Evolutionary conservation across 352 stramenopile species (phyloP), one percentile per base, ranked within the genome.

Genomic region (Achlya hypogyna): DNA sequence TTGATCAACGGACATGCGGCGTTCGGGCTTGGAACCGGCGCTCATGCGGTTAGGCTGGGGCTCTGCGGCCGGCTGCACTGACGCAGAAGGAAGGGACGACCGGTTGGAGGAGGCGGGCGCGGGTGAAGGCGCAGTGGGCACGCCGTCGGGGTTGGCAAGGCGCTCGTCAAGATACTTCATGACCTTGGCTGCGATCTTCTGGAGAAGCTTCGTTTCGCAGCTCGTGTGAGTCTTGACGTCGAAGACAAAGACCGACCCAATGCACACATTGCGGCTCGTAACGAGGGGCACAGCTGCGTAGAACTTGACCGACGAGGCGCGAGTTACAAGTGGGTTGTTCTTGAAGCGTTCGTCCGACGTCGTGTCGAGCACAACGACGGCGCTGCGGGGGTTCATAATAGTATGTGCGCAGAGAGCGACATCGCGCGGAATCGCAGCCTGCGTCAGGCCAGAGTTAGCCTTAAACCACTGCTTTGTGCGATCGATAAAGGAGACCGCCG

Each of bases 391-490:
- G 73, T 91, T 81, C 84, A 93, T 93, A 75, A 93, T 93, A 47
- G 84, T 91, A 70, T 93, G 84, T 14, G 84, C 84, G 49, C 84
- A 93, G 16, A 93, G 79, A 54, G 84, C 82, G 31, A 93, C 84
- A 62, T 91, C 82, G 23, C 84, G 82, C 65, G 84, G 84, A 68
- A 93, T 91, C 73, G 90, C 81, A 43, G 85, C 84, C 69, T 93
- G 84, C 65, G 84, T 91, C 65, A 93, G 75, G 14, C 84, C 84
- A 62, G 72, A 83, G 74, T 91, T 93, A 63, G 84, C 84, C 72
- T 93, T 93, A 72, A 93, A 93, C 84, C 84, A 93, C 75, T 93
- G 82, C 70, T 87, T 88, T 60, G 89, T 77, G 67, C 89, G 88
- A 76, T 93, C 84, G 62, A 93, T 86, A 71, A 93, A 91, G 73